Evolutionary conservation across 2,329 filamentous ascomycete genomes (phyloP), one percentile per base, ranked within the genome.

Genomic region (Microthyrium microscopicum): DNA sequence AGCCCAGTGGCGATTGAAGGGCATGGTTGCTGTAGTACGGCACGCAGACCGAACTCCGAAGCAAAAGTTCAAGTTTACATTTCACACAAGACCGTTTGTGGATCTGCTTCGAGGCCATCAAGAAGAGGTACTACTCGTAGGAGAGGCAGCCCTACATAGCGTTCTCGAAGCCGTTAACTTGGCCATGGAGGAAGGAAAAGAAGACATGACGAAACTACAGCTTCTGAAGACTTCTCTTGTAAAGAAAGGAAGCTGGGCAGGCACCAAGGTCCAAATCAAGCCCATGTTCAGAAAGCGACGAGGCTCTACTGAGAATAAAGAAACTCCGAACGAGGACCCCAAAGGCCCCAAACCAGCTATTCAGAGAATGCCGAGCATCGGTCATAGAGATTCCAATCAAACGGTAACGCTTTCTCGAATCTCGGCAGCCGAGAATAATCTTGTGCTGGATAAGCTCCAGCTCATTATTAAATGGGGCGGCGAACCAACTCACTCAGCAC

Each of bases 21-120:
- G 89, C 9, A 85, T 98, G 58, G 87, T 98, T 1, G 87, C 85
- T 2, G 89, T 98, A 12, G 84, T 98, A 42, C 74, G 89, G 19
- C 89, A 98, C 55, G 91, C 91, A 3, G 89, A 98, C 57, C 77
- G 89, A 36, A 98, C 89, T 2, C 89, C 89, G 3, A 98, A 98
- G 58, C 89, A 98, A 48, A 98, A 98, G 53, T 94, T 94, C 65
- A 98, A 98, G 53, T 98, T 95, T 48, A 98, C 89, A 0, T 95
- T 98, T 46, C 89, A 98, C 50, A 92, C 84, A 0, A 82, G 85
- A 41, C 89, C 89, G 0, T 98, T 98, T 48, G 85, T 98, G 41
- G 81, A 92, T 42, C 65, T 98, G 4, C 69, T 98, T 26, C 92
- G 87, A 51, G 89, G 89, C 0, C 87, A 98, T 47, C 82, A 92